A percentile compares a stretch with the other conserved stretches of the same genome.
phyloP scores from a whole-genome alignment of 257 asterid species.

The Prunella vulgaris region DNA sequence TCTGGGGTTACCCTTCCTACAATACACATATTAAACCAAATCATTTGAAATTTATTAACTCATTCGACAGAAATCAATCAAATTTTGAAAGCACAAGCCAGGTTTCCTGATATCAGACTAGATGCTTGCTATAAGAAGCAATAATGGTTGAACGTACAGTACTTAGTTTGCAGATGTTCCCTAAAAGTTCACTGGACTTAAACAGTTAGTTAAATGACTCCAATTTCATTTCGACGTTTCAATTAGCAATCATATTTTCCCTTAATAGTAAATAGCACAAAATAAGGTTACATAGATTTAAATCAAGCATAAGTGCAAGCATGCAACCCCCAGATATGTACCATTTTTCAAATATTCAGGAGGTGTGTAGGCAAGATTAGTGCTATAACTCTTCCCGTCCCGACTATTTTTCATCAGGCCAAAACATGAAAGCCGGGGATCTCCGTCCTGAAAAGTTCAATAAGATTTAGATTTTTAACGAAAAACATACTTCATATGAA shows the following conservation, averaged over 20 bases:
- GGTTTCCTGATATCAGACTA: neutral
- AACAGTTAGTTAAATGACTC: neutral
- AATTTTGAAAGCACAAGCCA: neutral
- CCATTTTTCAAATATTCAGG: conserved; percentile 73
- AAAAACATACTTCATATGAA: neutral
- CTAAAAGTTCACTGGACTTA: too few species aligned
- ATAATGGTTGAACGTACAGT: too few species aligned
- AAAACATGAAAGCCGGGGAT: conserved; percentile 77
- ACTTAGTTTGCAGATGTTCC: too few species aligned
- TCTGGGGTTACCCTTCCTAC: conserved; percentile 86
- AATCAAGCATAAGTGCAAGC: neutral
- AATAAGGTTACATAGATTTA: neutral
- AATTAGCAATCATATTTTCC: neutral
- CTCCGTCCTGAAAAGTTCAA: conserved; percentile 51
- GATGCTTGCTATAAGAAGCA: neutral
- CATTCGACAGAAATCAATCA: neutral
- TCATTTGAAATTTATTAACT: neutral
- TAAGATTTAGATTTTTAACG: neutral
- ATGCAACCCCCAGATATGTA: conserved; percentile 2
- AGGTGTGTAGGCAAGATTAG: conserved; percentile 75
- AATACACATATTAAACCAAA: conserved; percentile 10
- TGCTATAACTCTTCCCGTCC: conserved; percentile 81
- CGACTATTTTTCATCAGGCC: conserved; percentile 73
- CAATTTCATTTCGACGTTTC: neutral
- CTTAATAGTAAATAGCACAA: neutral